These are phyloP conservation scores for Penstemon newberryi DNA, from an alignment of 257 asterid genomes.

Conservation along the genomic window DNA sequence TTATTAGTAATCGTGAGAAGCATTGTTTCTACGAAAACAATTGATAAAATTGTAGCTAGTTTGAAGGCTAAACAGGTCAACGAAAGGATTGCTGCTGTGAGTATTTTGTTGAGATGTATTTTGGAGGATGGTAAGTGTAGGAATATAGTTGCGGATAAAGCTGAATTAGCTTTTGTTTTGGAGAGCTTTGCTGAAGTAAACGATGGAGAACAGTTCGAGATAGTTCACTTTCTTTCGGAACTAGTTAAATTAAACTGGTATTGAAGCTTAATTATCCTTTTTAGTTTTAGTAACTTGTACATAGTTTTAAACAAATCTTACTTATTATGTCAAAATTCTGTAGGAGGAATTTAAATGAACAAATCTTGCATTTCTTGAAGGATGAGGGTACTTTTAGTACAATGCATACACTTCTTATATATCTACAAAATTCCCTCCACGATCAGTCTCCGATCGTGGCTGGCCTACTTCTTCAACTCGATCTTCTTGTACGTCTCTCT, in stretches of 20 bases:
- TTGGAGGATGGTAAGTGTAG: constrained; percentile 72
- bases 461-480: constrained; percentile 83
- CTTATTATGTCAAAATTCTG: constrained; percentile 19
- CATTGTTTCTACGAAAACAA: constrained; percentile 35
- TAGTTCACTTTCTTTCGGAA: constrained; percentile 66
- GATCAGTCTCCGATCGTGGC: constrained; percentile 70
- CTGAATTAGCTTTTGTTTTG: constrained; percentile 47
- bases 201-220: constrained; percentile 56
- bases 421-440: constrained; percentile 56
- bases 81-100: constrained; percentile 57
- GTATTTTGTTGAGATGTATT: constrained; percentile 71
- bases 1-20: constrained; percentile 34
- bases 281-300: not conserved
- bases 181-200: constrained; percentile 48
- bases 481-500: constrained; percentile 57
- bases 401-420: constrained; percentile 72
- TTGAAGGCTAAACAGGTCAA: constrained; percentile 49
- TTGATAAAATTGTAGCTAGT: constrained; percentile 43
- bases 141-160: constrained; percentile 60
- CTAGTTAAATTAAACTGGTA: constrained; percentile 73
- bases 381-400: constrained; percentile 74
- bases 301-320: not conserved
- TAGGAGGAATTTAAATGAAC: constrained; percentile 68
- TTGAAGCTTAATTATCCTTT: not conserved
- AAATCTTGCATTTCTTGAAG: constrained; percentile 59